These are phyloP conservation scores for Plantago lanceolata DNA, from an alignment of 305 asterid genomes.

Conservation along the genomic window DNA sequence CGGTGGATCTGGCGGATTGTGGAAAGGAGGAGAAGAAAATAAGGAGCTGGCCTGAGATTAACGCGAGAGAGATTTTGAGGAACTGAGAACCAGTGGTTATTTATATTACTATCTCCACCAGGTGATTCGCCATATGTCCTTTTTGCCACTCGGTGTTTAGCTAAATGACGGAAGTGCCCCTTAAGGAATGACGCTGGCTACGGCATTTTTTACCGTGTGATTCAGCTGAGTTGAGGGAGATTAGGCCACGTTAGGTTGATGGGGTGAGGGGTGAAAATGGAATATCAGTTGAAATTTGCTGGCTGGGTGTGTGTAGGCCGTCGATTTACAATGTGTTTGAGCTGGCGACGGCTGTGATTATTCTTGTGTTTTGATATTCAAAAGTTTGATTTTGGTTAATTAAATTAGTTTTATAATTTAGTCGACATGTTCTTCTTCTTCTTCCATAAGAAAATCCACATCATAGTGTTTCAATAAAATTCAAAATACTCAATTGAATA, in stretches of 20 bases:
- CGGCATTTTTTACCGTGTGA: neutral
- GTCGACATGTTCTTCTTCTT: too few relatives aligned
- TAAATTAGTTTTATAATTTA: too few relatives aligned
- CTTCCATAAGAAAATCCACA: conserved; percentile 14
- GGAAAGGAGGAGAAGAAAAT: conserved; percentile 3
- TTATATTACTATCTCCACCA: conserved; percentile 7
- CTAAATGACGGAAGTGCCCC: neutral
- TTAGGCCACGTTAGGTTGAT: neutral
- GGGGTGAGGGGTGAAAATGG: neutral
- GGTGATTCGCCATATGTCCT: neutral
- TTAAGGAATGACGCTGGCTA: neutral
- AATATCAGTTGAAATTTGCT: neutral
- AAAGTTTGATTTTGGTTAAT: too few relatives aligned
- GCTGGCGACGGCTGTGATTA: conserved; percentile 6
- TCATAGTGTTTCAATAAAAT: too few relatives aligned
- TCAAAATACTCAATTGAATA: too few relatives aligned
- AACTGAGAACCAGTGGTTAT: conserved; percentile 8
- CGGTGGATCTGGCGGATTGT: neutral
- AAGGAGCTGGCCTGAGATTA: conserved; percentile 4
- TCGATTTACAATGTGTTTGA: conserved; percentile 1
- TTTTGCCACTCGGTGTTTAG: neutral
- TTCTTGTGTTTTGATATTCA: neutral
- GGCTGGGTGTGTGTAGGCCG: neutral
- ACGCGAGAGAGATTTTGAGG: conserved; percentile 7
- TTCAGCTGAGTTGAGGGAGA: neutral